These are phyloP conservation scores for Penicillium psychrofluorescens DNA, from an alignment of 495 filamentous ascomycete genomes.

Conservation along the genomic window DNA sequence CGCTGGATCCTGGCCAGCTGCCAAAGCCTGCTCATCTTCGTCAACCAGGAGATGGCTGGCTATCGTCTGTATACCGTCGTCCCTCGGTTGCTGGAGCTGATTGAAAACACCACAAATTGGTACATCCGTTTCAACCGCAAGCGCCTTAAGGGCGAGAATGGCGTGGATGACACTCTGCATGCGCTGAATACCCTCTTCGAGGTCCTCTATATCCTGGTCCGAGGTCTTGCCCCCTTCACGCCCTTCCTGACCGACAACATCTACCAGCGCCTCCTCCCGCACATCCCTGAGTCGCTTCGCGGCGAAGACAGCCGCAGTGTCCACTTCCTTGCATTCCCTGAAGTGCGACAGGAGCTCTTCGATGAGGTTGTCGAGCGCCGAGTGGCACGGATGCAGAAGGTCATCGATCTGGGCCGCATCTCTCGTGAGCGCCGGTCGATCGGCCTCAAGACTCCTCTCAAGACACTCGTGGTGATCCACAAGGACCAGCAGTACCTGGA, in stretches of 20 bases:
- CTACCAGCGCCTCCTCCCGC: slow-evolving; percentile 76
- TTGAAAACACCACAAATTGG: slow-evolving; percentile 98
- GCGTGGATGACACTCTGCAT: slow-evolving; percentile 78
- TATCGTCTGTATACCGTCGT: slow-evolving; percentile 94
- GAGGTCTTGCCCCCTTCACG: slow-evolving; percentile 87
- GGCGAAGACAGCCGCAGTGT: slow-evolving; percentile 72
- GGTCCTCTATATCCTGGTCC: slow-evolving; percentile 80
- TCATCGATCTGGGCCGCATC: slow-evolving; percentile 83
- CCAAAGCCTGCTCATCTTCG: slow-evolving; percentile 86
- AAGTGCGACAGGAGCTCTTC: slow-evolving; percentile 80
- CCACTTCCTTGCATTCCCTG: slow-evolving; percentile 87
- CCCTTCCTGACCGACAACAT: slow-evolving; percentile 95
- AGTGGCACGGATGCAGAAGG: slow-evolving; percentile 86
- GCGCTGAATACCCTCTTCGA: slow-evolving; percentile 97
- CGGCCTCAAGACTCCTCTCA: slow-evolving; percentile 83
- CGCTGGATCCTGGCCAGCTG: slow-evolving; percentile 91
- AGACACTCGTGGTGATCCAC: slow-evolving; percentile 86
- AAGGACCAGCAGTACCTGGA: slow-evolving; percentile 74
- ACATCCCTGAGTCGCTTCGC: slow-evolving; percentile 59
- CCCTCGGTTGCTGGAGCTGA: slow-evolving; percentile 75
- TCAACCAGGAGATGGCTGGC: slow-evolving; percentile 90
- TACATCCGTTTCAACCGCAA: slow-evolving; percentile 99
- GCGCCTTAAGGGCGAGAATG: slow-evolving; percentile 89
- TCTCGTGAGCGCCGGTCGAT: slow-evolving; percentile 80
- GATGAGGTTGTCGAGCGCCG: slow-evolving; percentile 78